Percentiles rank a stretch among this genome's conserved stretches.
Conservation (phyloP, 2,329 filamentous ascomycete genomes). For the Pyrenochaeta sp. region DNA sequence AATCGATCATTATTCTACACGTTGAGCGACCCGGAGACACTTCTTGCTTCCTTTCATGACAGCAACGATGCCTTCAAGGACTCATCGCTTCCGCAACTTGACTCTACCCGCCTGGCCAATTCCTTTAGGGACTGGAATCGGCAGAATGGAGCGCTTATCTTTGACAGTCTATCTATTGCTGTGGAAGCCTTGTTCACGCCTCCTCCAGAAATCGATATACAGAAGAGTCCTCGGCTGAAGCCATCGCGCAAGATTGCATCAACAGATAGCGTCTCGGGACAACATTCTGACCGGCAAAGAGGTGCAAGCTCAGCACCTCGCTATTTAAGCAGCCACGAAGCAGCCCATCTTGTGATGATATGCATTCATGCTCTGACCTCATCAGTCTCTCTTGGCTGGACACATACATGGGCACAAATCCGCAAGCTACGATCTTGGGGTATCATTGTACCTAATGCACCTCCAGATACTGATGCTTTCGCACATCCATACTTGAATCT, state of each 20-base stretch:
- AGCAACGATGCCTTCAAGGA: conserved; percentile 25
- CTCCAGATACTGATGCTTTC: conserved; percentile 32
- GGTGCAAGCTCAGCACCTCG: conserved; percentile 3
- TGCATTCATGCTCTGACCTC: conserved; percentile 53
- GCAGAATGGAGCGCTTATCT: conserved; percentile 46
- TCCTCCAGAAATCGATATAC: conserved; percentile 43
- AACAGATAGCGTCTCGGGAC: not conserved
- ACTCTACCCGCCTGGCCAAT: conserved; percentile 39
- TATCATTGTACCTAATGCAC: conserved; percentile 34
- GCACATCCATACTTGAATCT: conserved; percentile 43
- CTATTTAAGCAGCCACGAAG: conserved; percentile 46
- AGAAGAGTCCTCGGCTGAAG: conserved; percentile 33
- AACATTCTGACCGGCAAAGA: not conserved
- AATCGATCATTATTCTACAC: conserved; percentile 47
- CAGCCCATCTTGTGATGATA: conserved; percentile 52
- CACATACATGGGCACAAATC: conserved; percentile 47
- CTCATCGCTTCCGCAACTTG: conserved; percentile 47
- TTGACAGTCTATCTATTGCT: conserved; percentile 47
- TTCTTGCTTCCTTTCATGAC: conserved; percentile 48
- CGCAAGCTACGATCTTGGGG: conserved; percentile 51
- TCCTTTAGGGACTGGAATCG: conserved; percentile 46
- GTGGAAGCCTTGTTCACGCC: conserved; percentile 45
- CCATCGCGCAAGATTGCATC: conserved; percentile 23
- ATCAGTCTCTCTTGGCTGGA: conserved; percentile 39
- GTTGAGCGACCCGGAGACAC: conserved; percentile 41